Conservation (phyloP, 169 alveolate genomes). For the Amoebophrya sp. region DNA sequence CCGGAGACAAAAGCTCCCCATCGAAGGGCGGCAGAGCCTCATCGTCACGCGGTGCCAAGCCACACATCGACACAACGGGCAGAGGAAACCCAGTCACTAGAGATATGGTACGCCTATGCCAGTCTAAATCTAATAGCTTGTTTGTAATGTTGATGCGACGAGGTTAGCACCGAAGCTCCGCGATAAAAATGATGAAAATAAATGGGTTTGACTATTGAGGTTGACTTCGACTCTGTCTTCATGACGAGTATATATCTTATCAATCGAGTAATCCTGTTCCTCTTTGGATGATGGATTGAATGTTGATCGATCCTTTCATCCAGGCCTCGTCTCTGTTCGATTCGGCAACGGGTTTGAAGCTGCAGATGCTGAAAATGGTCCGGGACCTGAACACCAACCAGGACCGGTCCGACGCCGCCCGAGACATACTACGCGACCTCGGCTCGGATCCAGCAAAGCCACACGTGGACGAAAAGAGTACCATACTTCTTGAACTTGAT, state of each 20-base stretch:
- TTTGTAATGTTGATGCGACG: too few relatives aligned
- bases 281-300: too few relatives aligned
- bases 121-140: too few relatives aligned
- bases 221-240: too few relatives aligned
- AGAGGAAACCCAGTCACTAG: neutral
- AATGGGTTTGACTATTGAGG: too few relatives aligned
- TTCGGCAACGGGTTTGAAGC: neutral
- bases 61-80: neutral
- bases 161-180: too few relatives aligned
- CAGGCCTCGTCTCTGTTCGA: neutral
- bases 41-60: neutral
- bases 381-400: neutral
- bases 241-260: too few relatives aligned
- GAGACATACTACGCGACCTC: neutral
- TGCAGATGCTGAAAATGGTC: neutral
- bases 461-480: neutral
- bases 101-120: too few relatives aligned
- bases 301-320: too few relatives aligned
- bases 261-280: too few relatives aligned
- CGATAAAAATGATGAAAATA: too few relatives aligned
- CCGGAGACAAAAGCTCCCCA: neutral
- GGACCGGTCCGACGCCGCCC: neutral
- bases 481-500: neutral
- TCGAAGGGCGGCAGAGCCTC: neutral
- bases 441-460: neutral